Evolutionary conservation across 306 rosid genomes (phyloP).

Genomic region (Gillenia trifoliata): DNA sequence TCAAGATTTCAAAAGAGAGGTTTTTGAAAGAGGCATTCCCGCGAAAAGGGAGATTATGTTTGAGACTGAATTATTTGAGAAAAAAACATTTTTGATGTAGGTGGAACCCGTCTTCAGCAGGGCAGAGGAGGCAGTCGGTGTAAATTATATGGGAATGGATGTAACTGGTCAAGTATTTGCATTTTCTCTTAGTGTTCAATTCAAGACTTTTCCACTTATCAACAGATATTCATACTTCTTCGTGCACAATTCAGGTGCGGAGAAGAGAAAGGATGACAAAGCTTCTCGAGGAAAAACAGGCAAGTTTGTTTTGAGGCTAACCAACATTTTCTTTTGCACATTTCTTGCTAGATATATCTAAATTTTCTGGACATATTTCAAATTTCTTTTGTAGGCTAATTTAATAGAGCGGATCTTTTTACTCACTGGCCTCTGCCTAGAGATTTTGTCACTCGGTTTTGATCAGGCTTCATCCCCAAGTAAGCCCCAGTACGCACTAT

Average conservation of each 20-base stretch:
- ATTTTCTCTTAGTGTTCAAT: constrained; percentile 1
- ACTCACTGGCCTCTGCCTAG: background rate
- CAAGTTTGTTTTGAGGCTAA: too few species aligned
- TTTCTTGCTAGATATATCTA: too few species aligned
- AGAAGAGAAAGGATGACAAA: too few species aligned
- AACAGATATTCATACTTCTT: too few species aligned
- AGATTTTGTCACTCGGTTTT: background rate
- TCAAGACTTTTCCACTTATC: constrained; percentile 11
- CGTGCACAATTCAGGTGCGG: too few species aligned
- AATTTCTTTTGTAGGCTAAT: too few species aligned
- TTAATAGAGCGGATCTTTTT: background rate
- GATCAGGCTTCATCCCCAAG: background rate
- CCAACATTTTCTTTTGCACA: too few species aligned
- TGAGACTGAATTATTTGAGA: constrained; percentile 77
- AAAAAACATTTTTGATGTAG: constrained; percentile 76
- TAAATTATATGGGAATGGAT: constrained; percentile 96
- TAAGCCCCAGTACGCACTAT: too few species aligned
- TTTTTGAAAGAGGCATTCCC: constrained; percentile 56
- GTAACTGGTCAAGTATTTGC: constrained; percentile 73
- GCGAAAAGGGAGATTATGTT: constrained; percentile 89
- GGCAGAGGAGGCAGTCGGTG: constrained; percentile 77
- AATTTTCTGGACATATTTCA: too few species aligned
- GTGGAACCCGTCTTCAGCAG: constrained; percentile 92
- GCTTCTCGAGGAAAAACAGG: too few species aligned
- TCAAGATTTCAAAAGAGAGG: too few species aligned